phyloP scores from a whole-genome alignment of 352 stramenopile species.

The Globisporangium perplexum region DNA sequence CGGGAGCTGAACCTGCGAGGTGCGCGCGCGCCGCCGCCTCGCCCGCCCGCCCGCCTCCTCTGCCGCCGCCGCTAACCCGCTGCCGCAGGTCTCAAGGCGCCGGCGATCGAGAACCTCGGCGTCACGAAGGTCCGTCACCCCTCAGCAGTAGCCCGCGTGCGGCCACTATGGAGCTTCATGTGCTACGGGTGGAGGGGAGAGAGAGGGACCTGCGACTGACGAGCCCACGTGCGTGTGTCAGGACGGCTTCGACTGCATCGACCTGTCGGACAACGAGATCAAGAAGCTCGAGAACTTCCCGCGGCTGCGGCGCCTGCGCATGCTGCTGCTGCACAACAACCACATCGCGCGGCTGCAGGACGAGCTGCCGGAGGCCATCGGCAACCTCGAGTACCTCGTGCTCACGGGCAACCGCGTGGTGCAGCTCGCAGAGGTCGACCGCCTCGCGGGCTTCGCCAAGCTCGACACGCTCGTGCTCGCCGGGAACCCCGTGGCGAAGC shows the following conservation, averaged over 20 bases:
- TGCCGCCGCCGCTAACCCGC: constrained; percentile 26
- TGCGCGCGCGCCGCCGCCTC: constrained; percentile 11
- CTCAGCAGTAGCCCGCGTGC: no score
- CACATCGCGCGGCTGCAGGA: constrained; percentile 85
- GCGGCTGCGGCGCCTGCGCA: constrained; percentile 79
- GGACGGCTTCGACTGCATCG: constrained; percentile 93
- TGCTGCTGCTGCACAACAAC: constrained; percentile 92
- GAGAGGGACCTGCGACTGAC: neutral
- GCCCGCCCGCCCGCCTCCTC: neutral
- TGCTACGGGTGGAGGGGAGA: no score
- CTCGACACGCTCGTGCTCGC: constrained; percentile 81
- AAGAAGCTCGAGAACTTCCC: constrained; percentile 95
- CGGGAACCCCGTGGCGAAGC: constrained; percentile 88
- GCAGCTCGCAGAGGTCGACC: constrained; percentile 80
- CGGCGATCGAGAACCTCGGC: constrained; percentile 91
- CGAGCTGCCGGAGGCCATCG: constrained; percentile 65
- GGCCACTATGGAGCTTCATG: no score
- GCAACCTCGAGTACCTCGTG: constrained; percentile 86
- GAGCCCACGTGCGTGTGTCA: constrained; percentile 9
- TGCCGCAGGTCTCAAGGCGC: constrained; percentile 82
- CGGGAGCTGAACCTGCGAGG: constrained; percentile 90
- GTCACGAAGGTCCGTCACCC: constrained; percentile 66
- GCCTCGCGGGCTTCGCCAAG: constrained; percentile 69
- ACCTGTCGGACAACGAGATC: constrained; percentile 94
- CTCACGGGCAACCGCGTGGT: constrained; percentile 88